Percentiles rank a stretch among this genome's conserved stretches.
These are phyloP conservation scores for Pisolithus albus DNA, from an alignment of 768 basidiomycete species.

Conservation along the genomic window DNA sequence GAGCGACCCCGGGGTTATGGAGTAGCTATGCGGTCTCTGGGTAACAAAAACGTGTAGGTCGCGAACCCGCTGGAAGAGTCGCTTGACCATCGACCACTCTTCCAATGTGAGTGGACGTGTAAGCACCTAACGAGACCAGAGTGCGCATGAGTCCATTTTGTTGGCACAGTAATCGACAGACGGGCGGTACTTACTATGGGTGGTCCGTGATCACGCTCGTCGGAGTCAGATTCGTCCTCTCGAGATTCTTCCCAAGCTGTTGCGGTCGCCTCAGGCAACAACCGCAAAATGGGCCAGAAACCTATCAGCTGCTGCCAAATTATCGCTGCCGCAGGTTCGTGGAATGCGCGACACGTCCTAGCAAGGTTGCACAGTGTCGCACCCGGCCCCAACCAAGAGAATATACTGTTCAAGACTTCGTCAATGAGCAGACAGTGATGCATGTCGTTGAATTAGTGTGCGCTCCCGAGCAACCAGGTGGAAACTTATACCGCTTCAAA, in stretches of 20 bases:
- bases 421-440: not conserved
- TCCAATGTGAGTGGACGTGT: not conserved
- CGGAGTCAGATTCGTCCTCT: not conserved
- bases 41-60: not conserved
- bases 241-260: not conserved
- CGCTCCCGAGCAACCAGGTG: not conserved
- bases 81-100: not conserved
- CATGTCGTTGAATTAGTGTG: not conserved
- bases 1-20: not conserved
- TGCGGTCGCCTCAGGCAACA: not conserved
- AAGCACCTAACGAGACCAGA: not conserved
- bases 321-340: not conserved
- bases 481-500: no score
- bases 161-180: not conserved
- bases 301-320: not conserved
- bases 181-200: not conserved
- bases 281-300: not conserved
- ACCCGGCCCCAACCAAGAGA: not conserved
- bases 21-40: not conserved
- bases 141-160: no score
- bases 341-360: not conserved
- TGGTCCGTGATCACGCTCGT: not conserved
- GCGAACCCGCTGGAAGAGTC: not conserved
- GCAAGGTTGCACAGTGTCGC: not conserved
- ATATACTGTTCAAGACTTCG: not conserved